Conservation (phyloP, 2,329 filamentous ascomycete species). For the Epichloe sp. region DNA sequence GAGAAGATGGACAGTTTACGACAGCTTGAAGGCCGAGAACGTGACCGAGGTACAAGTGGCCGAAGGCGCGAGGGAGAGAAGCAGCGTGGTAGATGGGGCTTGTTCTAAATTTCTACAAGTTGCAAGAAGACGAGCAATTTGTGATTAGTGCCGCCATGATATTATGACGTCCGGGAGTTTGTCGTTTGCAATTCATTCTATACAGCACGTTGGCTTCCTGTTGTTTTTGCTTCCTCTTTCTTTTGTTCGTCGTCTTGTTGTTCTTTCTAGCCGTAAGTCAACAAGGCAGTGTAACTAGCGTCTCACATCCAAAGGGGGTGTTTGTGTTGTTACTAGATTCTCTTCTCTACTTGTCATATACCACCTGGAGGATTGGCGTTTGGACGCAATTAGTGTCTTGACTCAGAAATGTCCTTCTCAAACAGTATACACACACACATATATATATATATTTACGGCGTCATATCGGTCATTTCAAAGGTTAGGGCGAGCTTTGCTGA, state of each 20-base stretch:
- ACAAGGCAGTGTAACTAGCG: no score
- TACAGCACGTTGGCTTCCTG: not conserved
- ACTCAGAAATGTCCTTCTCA: not conserved
- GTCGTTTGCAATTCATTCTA: not conserved
- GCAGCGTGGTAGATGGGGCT: conserved; percentile 34
- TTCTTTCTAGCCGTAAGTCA: not conserved
- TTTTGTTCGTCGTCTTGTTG: not conserved
- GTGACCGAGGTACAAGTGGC: conserved; percentile 27
- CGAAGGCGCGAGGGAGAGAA: conserved; percentile 19
- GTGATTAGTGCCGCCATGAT: not conserved
- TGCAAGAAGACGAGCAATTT: not conserved
- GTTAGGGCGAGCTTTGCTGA: no score
- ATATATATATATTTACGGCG: not conserved
- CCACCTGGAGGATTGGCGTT: not conserved
- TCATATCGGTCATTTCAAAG: no score
- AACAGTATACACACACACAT: not conserved
- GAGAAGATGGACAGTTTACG: conserved; percentile 90
- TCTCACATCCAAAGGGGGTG: no score
- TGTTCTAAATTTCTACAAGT: conserved; percentile 25
- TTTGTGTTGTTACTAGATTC: not conserved
- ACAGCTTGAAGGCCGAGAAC: conserved; percentile 66
- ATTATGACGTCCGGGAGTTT: not conserved
- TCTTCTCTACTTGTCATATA: not conserved
- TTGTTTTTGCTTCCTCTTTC: not conserved
- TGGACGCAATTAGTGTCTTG: not conserved